Evolutionary conservation across 257 asterid genomes (phyloP).

Genomic region (Paulownia fortunei): DNA sequence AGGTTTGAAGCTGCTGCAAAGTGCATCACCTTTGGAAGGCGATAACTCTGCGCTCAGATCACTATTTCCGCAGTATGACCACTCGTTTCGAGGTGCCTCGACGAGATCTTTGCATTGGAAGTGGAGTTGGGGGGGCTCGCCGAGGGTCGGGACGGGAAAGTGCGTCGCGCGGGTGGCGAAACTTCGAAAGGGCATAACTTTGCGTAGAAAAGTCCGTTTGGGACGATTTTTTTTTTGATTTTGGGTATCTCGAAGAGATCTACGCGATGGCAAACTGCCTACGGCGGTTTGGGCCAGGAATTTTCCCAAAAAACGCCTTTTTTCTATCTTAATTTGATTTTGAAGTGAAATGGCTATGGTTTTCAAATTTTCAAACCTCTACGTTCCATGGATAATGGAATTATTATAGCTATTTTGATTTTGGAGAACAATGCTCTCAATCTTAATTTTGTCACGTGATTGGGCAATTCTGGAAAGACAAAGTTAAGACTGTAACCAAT

Average conservation of each 20-base stretch:
- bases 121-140: too few relatives aligned
- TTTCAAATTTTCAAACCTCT: not conserved
- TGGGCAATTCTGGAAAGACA: not conserved
- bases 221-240: slow-evolving; percentile 34
- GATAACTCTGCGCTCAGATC: not conserved
- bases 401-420: not conserved
- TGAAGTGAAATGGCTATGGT: not conserved
- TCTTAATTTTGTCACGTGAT: not conserved
- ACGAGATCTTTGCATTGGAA: not conserved
- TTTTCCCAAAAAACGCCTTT: slow-evolving; percentile 2
- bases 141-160: too few relatives aligned
- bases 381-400: not conserved
- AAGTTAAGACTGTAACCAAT: too few relatives aligned
- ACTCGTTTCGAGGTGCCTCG: slow-evolving; percentile 13
- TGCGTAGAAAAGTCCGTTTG: slow-evolving; percentile 26
- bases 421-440: not conserved
- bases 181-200: slow-evolving; percentile 33
- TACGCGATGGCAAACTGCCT: slow-evolving; percentile 22
- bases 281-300: slow-evolving; percentile 21
- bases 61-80: not conserved
- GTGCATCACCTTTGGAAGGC: not conserved
- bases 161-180: not conserved
- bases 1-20: not conserved
- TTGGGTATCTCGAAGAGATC: slow-evolving; percentile 26
- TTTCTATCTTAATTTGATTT: not conserved